These are phyloP conservation scores for Backusella macrospora DNA, from an alignment of 192 early-diverging fungal genomes.

Conservation along the genomic window DNA sequence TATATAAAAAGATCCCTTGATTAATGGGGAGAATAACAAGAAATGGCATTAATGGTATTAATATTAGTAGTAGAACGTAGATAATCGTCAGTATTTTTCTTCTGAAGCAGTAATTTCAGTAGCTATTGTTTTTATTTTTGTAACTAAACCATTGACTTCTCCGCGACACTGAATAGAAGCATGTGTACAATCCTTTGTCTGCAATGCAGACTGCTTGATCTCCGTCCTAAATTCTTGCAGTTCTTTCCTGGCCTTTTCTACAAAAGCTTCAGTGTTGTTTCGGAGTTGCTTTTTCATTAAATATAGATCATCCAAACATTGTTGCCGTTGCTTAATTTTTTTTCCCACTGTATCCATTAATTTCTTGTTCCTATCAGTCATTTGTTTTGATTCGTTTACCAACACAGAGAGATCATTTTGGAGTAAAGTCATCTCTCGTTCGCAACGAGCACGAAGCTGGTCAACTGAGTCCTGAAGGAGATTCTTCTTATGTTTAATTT, in stretches of 20 bases:
- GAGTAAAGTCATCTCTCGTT: constrained; percentile 23
- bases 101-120: constrained; percentile 17
- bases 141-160: constrained; percentile 33
- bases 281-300: background rate
- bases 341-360: constrained; percentile 16
- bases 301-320: background rate
- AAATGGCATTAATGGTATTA: background rate
- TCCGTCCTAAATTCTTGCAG: constrained; percentile 20
- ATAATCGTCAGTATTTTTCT: constrained; percentile 3
- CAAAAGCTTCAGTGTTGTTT: constrained; percentile 14
- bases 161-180: constrained; percentile 25
- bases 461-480: constrained; percentile 26
- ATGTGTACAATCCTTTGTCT: constrained; percentile 17
- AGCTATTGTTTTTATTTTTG: constrained; percentile 20
- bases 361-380: constrained; percentile 11
- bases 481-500: constrained; percentile 30
- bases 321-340: constrained; percentile 14
- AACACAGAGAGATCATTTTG: constrained; percentile 17
- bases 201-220: constrained; percentile 12
- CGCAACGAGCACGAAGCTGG: constrained; percentile 13
- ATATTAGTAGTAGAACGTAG: background rate
- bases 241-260: constrained; percentile 12
- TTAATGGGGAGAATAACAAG: background rate
- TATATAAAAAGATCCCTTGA: constrained; percentile 2
- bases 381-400: constrained; percentile 6